Evolutionary conservation across 2,329 filamentous ascomycete genomes (phyloP).

Genomic region (Colletotrichum melonis): DNA sequence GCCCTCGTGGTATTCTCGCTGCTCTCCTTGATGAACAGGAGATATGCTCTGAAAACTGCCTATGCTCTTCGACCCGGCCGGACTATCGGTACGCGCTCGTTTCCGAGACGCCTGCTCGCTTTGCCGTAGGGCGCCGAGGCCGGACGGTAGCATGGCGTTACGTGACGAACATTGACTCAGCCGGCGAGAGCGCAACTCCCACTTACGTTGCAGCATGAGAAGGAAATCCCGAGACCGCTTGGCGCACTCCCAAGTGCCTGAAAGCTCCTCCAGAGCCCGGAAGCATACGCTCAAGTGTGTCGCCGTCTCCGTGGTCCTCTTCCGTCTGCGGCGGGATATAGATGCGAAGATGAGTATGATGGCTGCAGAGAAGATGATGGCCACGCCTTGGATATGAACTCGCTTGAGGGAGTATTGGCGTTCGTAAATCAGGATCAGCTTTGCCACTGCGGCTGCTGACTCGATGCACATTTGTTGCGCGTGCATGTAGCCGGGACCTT

Average conservation of each 20-base stretch:
- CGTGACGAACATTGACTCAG: not conserved
- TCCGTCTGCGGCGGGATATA: conserved; percentile 25
- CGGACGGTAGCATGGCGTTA: not conserved
- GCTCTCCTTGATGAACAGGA: not conserved
- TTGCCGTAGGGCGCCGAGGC: not conserved
- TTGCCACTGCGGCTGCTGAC: conserved; percentile 37
- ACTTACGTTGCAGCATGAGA: conserved; percentile 37
- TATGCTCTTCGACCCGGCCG: not conserved
- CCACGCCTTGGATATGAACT: conserved; percentile 40
- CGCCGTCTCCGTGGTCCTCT: conserved; percentile 20
- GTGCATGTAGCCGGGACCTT: conserved; percentile 39
- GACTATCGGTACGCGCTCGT: not conserved
- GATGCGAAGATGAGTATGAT: conserved; percentile 37
- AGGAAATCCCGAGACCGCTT: conserved; percentile 40
- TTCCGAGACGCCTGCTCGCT: not conserved
- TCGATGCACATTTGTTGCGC: conserved; percentile 39
- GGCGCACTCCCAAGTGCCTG: conserved; percentile 40
- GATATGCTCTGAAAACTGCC: conserved; percentile 14
- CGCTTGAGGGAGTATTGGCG: conserved; percentile 33
- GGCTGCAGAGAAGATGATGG: conserved; percentile 39
- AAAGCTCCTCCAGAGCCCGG: conserved; percentile 39
- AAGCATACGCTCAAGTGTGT: conserved; percentile 40
- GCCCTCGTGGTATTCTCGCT: not conserved
- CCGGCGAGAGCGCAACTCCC: conserved; percentile 8
- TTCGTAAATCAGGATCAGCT: conserved; percentile 38